These are phyloP conservation scores for Candida ascalaphidarum DNA, from an alignment of 805 yeast genomes.

Conservation along the genomic window DNA sequence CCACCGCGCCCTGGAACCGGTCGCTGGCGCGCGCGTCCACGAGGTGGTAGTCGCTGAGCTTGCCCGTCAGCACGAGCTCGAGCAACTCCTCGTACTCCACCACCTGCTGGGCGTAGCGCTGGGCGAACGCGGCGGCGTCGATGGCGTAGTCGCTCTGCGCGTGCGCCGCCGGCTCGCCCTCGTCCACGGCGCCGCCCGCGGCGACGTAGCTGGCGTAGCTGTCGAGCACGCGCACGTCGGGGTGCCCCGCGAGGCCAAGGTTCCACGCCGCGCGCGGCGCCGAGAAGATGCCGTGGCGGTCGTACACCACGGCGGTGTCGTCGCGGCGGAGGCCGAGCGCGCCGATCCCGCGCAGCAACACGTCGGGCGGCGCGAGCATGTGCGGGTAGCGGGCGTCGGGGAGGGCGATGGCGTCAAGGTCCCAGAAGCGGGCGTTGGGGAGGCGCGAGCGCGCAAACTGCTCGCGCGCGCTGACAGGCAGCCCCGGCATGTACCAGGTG, in stretches of 20 bases:
- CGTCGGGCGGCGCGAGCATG: conserved; percentile 65
- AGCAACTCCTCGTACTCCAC: conserved; percentile 60
- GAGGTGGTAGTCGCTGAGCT: conserved; percentile 37
- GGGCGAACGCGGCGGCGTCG: conserved; percentile 19
- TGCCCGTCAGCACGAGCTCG: conserved; percentile 43
- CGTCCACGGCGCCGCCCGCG: conserved; percentile 8
- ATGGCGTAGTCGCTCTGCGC: conserved; percentile 10
- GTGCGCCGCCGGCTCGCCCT: conserved; percentile 1
- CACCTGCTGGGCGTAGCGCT: conserved; percentile 36
- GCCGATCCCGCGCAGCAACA: conserved; percentile 46
- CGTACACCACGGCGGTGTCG: conserved; percentile 74
- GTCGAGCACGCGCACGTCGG: conserved; percentile 59
- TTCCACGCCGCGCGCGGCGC: conserved; percentile 94
- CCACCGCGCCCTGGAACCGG: conserved; percentile 69
- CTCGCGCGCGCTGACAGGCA: conserved; percentile 46
- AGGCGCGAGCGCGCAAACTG: conserved; percentile 56
- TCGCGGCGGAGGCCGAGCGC: conserved; percentile 45
- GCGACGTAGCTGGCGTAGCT: conserved; percentile 46
- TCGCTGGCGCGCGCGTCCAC: conserved; percentile 76
- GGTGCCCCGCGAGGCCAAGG: conserved; percentile 70
- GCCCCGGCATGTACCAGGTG: conserved; percentile 88
- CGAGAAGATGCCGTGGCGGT: conserved; percentile 75
- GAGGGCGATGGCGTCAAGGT: conserved; percentile 16
- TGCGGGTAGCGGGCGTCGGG: conserved; percentile 67
- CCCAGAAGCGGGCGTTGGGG: conserved; percentile 7